Conservation (phyloP, 2,329 filamentous ascomycete genomes). For the Ophiostoma pallidulum region DNA sequence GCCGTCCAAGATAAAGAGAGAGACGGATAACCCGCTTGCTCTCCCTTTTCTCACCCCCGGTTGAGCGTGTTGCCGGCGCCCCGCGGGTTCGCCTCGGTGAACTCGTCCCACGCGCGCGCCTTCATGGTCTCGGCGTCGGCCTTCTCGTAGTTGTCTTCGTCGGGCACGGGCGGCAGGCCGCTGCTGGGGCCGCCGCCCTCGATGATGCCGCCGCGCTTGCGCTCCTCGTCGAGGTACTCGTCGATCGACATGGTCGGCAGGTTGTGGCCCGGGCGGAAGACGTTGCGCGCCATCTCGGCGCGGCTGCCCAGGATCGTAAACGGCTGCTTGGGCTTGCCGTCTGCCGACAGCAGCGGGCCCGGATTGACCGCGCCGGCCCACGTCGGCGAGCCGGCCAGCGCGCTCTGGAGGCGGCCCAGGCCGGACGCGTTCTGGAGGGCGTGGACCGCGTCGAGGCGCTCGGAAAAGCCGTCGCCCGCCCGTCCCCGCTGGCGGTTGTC, state of each 20-base stretch:
- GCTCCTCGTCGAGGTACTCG: conserved; percentile 92
- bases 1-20: no score
- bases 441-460: conserved; percentile 55
- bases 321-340: conserved; percentile 79
- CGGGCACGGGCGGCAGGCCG: conserved; percentile 56
- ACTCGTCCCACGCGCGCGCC: conserved; percentile 92
- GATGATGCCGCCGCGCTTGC: conserved; percentile 73
- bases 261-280: conserved; percentile 87
- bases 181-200: conserved; percentile 79
- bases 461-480: conserved; percentile 45
- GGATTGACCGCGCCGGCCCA: conserved; percentile 7
- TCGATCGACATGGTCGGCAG: conserved; percentile 97
- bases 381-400: conserved; percentile 27
- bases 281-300: conserved; percentile 64
- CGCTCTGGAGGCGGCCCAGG: conserved; percentile 40
- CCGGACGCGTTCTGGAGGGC: conserved; percentile 27
- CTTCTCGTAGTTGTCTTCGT: conserved; percentile 86
- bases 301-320: conserved; percentile 78
- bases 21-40: no score
- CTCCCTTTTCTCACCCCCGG: conserved; percentile 57
- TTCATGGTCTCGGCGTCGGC: conserved; percentile 88
- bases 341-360: conserved; percentile 62
- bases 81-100: conserved; percentile 77
- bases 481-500: conserved; percentile 23
- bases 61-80: conserved; percentile 78